These are phyloP conservation scores for Xylaria longipes DNA, from an alignment of 495 filamentous ascomycete species.

Conservation along the genomic window DNA sequence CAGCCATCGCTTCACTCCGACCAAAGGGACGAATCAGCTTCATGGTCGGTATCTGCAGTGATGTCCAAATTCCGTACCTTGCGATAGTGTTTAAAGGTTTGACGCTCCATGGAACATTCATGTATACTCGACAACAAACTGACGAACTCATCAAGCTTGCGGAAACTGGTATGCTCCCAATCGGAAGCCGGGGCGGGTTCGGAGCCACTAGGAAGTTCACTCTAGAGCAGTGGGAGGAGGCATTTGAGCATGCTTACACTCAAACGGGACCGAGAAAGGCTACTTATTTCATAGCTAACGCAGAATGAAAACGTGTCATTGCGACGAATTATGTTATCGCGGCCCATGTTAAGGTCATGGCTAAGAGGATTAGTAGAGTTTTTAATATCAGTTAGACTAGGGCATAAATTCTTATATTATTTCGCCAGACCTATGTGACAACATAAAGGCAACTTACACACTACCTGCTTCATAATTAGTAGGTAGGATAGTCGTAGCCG, in stretches of 20 bases:
- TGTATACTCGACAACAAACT: constrained; percentile 48
- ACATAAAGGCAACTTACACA: too few species aligned
- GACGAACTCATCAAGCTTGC: constrained; percentile 42
- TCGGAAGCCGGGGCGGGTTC: constrained; percentile 37
- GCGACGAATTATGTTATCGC: not conserved
- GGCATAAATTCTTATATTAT: too few species aligned
- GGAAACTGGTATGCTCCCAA: constrained; percentile 38
- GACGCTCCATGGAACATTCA: constrained; percentile 49
- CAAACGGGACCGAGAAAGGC: not conserved
- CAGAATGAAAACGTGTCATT: not conserved
- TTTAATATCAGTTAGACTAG: not conserved
- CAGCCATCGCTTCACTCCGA: constrained; percentile 47
- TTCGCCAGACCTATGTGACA: too few species aligned
- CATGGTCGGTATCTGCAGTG: constrained; percentile 50
- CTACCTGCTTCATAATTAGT: too few species aligned
- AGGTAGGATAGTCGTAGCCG: too few species aligned
- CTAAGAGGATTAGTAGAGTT: not conserved
- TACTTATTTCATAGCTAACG: not conserved
- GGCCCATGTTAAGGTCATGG: not conserved
- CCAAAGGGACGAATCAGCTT: constrained; percentile 47
- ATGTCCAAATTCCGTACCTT: constrained; percentile 40
- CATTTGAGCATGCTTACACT: constrained; percentile 20
- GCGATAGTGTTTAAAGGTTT: constrained; percentile 46
- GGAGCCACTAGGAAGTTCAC: constrained; percentile 29
- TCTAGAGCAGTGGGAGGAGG: constrained; percentile 32